Conservation (phyloP, 768 basidiomycete species). For the Dendrothele bispora region DNA sequence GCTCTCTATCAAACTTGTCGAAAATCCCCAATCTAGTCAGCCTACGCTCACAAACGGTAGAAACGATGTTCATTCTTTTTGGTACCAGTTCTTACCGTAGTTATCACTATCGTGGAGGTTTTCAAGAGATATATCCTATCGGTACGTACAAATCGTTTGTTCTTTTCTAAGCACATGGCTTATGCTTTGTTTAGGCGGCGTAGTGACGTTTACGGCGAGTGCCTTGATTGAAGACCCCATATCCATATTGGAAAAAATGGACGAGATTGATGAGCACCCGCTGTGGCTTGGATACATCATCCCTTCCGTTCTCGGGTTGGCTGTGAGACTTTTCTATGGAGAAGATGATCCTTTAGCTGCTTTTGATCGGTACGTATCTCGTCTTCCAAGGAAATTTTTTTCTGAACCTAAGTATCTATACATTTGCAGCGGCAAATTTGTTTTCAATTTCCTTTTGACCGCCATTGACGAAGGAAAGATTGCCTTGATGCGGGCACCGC, state of each 20-base stretch:
- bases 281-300: conserved; percentile 69
- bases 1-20: conserved; percentile 28
- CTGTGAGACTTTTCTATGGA: conserved; percentile 37
- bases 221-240: conserved; percentile 56
- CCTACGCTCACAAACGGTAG: conserved; percentile 39
- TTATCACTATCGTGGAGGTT: conserved; percentile 51
- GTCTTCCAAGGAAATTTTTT: background rate
- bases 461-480: conserved; percentile 58
- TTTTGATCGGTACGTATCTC: conserved; percentile 31
- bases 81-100: conserved; percentile 58
- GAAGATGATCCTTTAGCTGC: conserved; percentile 39
- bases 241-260: conserved; percentile 47
- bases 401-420: too few species aligned
- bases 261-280: conserved; percentile 55
- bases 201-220: conserved; percentile 68
- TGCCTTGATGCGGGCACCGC: conserved; percentile 52
- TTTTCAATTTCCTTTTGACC: conserved; percentile 39
- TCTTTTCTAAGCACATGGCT: background rate
- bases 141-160: conserved; percentile 35
- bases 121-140: conserved; percentile 65
- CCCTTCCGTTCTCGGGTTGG: conserved; percentile 62
- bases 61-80: conserved; percentile 65
- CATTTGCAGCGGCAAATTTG: conserved; percentile 29
- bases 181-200: conserved; percentile 50
- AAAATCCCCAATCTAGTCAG: conserved; percentile 49